Percentiles rank a stretch among this genome's conserved stretches.
Evolutionary conservation across 192 early-diverging fungal species (phyloP).

Genomic region (Coemansia sp.): DNA sequence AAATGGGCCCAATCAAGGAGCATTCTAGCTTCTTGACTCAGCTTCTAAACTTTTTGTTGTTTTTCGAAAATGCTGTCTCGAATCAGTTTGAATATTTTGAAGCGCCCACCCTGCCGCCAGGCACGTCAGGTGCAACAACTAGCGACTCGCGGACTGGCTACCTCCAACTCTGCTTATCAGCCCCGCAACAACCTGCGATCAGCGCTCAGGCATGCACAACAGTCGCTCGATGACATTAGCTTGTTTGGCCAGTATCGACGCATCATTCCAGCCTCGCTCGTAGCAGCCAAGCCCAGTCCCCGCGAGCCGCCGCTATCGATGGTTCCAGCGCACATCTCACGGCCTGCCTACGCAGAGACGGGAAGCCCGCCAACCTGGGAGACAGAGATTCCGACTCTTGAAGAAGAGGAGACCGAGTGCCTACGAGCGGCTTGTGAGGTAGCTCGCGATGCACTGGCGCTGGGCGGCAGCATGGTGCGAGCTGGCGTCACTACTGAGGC

Average conservation of each 20-base stretch:
- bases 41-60: not conserved
- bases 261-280: slow-evolving; percentile 26
- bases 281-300: slow-evolving; percentile 20
- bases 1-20: not conserved
- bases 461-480: slow-evolving; percentile 56
- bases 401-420: slow-evolving; percentile 37
- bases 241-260: slow-evolving; percentile 33
- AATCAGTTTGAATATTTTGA: not conserved
- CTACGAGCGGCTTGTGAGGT: slow-evolving; percentile 56
- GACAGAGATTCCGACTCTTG: slow-evolving; percentile 42
- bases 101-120: not conserved
- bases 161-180: not conserved
- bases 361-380: slow-evolving; percentile 57
- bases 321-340: slow-evolving; percentile 49
- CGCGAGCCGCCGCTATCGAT: slow-evolving; percentile 21
- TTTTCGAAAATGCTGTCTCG: not conserved
- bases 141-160: not conserved
- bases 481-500: slow-evolving; percentile 53
- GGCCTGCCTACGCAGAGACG: slow-evolving; percentile 59
- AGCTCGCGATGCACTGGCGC: slow-evolving; percentile 57
- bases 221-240: not conserved
- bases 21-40: not conserved
- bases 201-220: not conserved
- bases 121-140: not conserved
- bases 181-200: slow-evolving; percentile 14